Base-by-base conservation (phyloP, 495 filamentous ascomycete genomes). In the Penicillium fimorum region DNA sequence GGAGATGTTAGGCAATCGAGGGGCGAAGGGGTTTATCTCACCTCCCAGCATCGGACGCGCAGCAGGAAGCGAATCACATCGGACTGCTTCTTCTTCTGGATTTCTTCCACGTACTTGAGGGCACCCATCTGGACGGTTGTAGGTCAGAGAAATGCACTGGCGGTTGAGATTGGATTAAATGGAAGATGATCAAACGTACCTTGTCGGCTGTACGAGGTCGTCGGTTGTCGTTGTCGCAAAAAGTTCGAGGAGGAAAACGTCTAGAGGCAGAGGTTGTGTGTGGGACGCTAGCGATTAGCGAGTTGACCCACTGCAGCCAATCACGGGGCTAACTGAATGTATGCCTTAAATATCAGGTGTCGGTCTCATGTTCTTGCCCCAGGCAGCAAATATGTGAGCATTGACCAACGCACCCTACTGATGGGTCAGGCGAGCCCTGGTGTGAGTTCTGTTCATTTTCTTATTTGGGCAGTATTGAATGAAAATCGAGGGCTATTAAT, bases 71-170 rank as follows among this genome's bases (percentile, higher is more conserved):
- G 93, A 79, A 97, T 87, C 64, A 97, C 88, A 79, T 98, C 94
- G 72, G 90, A 95, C 84, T 98, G 94, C 90, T 98, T 98, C 89
- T 96, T 96, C 90, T 97, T 97, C 74, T 95, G 90, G 76, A 98
- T 87, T 85, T 98, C 94, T 84, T 97, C 94, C 79, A 97, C 89
- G 82, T 97, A 97, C 82, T 97, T 97, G 77, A 94, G 87, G 79
- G 90, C 90, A 82, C 90, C 90, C 90, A 94, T 92, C 79, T 86
- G 57, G 57, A 65, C 33, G 52, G 54, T 57, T 57, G 24, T 11
- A 50, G 57, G 54, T 60, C 25, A 57, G 44, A 45, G 32, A 43
- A 55, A 37, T 55, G 50, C 43, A 37, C 54, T 53, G 44, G 37
- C 44, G 41, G 29, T 30, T 29, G 20, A 17, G 17, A 49, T 49